Evolutionary conservation across 2,329 filamentous ascomycete genomes (phyloP).

Genomic region (Botrytis galanthina): DNA sequence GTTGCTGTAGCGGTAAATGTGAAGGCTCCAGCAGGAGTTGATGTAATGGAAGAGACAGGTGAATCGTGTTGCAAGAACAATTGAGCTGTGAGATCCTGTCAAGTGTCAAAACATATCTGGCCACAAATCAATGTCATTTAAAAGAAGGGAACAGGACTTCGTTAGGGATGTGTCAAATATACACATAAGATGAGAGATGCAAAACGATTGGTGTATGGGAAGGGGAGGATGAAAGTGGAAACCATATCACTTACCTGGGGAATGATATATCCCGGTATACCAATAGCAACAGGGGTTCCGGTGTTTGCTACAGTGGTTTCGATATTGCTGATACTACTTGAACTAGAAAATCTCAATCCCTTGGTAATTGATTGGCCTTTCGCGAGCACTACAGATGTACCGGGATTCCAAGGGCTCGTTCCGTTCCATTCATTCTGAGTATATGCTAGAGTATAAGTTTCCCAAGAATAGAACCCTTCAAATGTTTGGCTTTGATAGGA

Average conservation of each 20-base stretch:
- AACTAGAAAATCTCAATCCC: slow-evolving; percentile 52
- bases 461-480: slow-evolving; percentile 61
- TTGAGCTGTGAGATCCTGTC: slow-evolving; percentile 44
- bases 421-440: slow-evolving; percentile 55
- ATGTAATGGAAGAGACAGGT: slow-evolving; percentile 42
- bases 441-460: slow-evolving; percentile 53
- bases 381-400: slow-evolving; percentile 47
- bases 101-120: neutral
- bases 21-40: slow-evolving; percentile 43
- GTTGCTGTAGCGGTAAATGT: slow-evolving; percentile 36
- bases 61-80: slow-evolving; percentile 47
- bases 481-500: slow-evolving; percentile 54
- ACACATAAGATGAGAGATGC: neutral
- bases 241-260: slow-evolving; percentile 35
- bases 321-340: slow-evolving; percentile 47
- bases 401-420: slow-evolving; percentile 53
- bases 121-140: accelerated
- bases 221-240: neutral
- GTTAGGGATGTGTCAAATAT: neutral
- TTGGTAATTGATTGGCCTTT: slow-evolving; percentile 48
- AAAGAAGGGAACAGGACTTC: too few species aligned
- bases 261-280: slow-evolving; percentile 55
- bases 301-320: slow-evolving; percentile 46
- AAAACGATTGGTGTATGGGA: neutral
- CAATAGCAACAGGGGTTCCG: slow-evolving; percentile 49